Evolutionary conservation across 495 filamentous ascomycete genomes (phyloP), one percentile per base, ranked within the genome.

Genomic region (Hypoxylon cercidicola): DNA sequence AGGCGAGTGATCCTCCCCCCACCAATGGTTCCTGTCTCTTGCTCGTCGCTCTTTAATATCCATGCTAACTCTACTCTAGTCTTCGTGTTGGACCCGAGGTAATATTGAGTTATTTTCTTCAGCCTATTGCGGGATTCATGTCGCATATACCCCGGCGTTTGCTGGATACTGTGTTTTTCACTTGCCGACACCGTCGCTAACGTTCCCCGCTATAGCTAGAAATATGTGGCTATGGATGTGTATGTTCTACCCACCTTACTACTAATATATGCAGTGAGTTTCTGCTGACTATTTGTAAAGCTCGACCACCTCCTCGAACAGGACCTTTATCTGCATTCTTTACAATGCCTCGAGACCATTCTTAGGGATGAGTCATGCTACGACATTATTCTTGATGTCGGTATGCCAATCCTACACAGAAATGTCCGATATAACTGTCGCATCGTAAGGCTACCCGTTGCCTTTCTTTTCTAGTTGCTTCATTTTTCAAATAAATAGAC

Each of bases 301-400:
- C 82, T 89, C 18, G 90, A 93, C 72, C 89, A 91, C 62, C 89
- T 91, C 67, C 78, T 88, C 4, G 87, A 90, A 71, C 71, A 72
- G 54, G 84, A 86, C 50, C 78, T 84, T 11, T 90, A 85, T 72
- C 75, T 87, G 9, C 88, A 93, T 71, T 89, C 84, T 8, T 89
- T 88, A 85, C 90, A 96, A 65, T 85, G 88, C 81, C 80, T 94
- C 0, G 79, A 76, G 12, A 67, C 75, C 39, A 89, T 96, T 40
- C 75, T 97, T 15, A 74, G 76, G 19, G 83, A 96, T 71, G 70
- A 82, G 19, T 80, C 81, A 37, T 90, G 85, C 57, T 80, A 91
- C 68, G 90, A 87, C 71, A 96, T 96, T 67, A 79, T 97, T 19
- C 73, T 96, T 7, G 93, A 94, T 72, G 82, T 93, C 46, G 91